A percentile compares a stretch with the other conserved stretches of the same genome.
phyloP scores from a whole-genome alignment of 2,329 filamentous ascomycete species.

The Xylaria digitata region DNA sequence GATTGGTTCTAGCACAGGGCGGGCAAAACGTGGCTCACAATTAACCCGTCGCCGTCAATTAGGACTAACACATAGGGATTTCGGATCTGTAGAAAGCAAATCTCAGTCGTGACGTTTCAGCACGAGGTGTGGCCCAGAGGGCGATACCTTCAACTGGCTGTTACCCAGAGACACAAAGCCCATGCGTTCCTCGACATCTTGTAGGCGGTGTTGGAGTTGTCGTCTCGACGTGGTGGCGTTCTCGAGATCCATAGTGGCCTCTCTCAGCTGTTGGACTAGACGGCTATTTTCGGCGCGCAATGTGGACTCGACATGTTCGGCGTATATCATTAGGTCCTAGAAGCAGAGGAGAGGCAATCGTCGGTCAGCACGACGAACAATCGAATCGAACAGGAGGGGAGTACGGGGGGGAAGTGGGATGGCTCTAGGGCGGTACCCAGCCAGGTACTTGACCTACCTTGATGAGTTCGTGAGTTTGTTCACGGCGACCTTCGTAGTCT shows the following conservation, averaged over 20 bases:
- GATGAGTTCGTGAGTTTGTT: conserved; percentile 58
- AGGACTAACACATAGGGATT: conserved; percentile 71
- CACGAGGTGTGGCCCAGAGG: conserved; percentile 20
- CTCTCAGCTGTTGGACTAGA: conserved; percentile 56
- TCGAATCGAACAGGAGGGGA: conserved; percentile 22
- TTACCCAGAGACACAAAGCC: conserved; percentile 54
- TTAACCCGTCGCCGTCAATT: conserved; percentile 72
- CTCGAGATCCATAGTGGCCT: conserved; percentile 62
- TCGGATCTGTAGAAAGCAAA: conserved; percentile 54
- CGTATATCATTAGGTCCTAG: conserved; percentile 62
- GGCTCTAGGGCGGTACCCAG: conserved; percentile 8
- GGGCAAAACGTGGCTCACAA: conserved; percentile 57
- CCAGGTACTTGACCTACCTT: conserved; percentile 53
- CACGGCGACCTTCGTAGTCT: conserved; percentile 55
- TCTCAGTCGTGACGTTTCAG: conserved; percentile 37
- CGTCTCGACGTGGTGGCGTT: conserved; percentile 61
- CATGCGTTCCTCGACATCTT: conserved; percentile 53
- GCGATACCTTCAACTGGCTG: conserved; percentile 59
- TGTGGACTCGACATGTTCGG: conserved; percentile 57
- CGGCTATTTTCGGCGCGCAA: conserved; percentile 58
- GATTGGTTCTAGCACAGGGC: conserved; percentile 23
- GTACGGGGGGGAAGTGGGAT: conserved; percentile 19
- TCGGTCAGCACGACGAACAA: conserved; percentile 25
- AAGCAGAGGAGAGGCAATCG: conserved; percentile 1
- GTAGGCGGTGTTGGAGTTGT: conserved; percentile 62